These are phyloP conservation scores for Metschnikowia continentalis DNA, from an alignment of 805 yeast genomes.

Conservation along the genomic window DNA sequence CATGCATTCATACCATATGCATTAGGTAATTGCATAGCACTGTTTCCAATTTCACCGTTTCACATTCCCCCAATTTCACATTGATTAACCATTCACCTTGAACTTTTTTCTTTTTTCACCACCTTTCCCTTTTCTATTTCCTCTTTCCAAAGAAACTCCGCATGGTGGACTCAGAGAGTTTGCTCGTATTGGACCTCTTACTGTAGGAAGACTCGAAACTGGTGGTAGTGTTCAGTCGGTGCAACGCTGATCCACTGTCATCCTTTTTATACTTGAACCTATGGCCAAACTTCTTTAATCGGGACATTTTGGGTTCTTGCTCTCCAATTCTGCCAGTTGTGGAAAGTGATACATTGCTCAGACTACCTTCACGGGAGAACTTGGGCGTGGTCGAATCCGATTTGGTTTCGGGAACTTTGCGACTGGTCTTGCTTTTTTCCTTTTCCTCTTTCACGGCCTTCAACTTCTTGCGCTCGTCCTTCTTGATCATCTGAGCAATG, in stretches of 20 bases:
- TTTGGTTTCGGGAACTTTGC: constrained; percentile 5
- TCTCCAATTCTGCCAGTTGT: constrained; percentile 5
- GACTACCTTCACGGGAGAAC: constrained; percentile 7
- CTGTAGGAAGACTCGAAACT: constrained; percentile 22
- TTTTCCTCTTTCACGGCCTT: constrained; percentile 16
- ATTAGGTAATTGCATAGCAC: no score
- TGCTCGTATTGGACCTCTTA: constrained; percentile 13
- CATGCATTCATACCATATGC: no score
- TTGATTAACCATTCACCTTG: no score
- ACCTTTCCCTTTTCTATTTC: neutral
- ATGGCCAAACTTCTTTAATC: constrained; percentile 18
- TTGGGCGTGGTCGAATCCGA: constrained; percentile 6
- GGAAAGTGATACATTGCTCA: neutral
- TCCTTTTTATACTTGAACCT: constrained; percentile 13
- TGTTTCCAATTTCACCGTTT: no score
- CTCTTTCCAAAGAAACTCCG: constrained; percentile 8
- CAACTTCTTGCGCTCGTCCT: constrained; percentile 26
- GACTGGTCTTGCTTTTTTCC: constrained; percentile 7
- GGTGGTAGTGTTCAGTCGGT: constrained; percentile 16
- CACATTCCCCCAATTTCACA: no score
- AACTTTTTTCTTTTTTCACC: neutral
- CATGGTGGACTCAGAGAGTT: constrained; percentile 2
- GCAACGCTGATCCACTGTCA: constrained; percentile 9
- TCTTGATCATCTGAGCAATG: constrained; percentile 29
- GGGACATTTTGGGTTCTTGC: constrained; percentile 11